Evolutionary conservation across 192 early-diverging fungal genomes (phyloP).

Genomic region (Podila verticillata): DNA sequence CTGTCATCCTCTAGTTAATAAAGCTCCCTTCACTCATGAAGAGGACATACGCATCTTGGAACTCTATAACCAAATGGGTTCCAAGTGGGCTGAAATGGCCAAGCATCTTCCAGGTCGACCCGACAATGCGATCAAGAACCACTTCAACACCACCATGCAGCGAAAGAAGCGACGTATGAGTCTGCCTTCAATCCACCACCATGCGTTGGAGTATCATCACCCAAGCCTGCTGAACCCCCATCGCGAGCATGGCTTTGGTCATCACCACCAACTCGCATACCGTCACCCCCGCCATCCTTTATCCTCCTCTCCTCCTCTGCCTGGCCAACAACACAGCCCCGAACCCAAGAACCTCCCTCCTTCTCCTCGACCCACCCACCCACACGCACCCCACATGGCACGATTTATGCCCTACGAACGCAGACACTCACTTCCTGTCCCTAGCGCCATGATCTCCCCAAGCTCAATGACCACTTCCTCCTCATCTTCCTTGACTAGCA

Average conservation of each 20-base stretch:
- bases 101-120: slow-evolving; percentile 45
- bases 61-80: slow-evolving; percentile 34
- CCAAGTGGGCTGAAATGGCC: slow-evolving; percentile 52
- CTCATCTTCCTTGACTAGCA: slow-evolving; percentile 5
- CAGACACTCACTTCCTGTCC: slow-evolving; percentile 31
- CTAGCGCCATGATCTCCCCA: slow-evolving; percentile 9
- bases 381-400: slow-evolving; percentile 4
- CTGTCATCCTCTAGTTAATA: slow-evolving; percentile 25
- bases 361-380: not conserved
- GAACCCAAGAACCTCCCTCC: not conserved
- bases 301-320: not conserved
- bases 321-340: not conserved
- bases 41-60: slow-evolving; percentile 44
- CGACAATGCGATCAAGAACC: slow-evolving; percentile 51
- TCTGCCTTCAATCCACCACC: slow-evolving; percentile 22
- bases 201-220: no score
- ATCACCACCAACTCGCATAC: no score
- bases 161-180: slow-evolving; percentile 45
- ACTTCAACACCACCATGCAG: slow-evolving; percentile 51
- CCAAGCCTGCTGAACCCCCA: no score
- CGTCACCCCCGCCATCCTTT: no score
- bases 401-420: slow-evolving; percentile 49
- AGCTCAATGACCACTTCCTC: not conserved
- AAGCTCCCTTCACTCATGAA: slow-evolving; percentile 41
- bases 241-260: no score